Percentiles rank a stretch among this genome's conserved stretches.
These are phyloP conservation scores for Musa itinerans DNA, from an alignment of 176 grass and related monocot species.

Conservation along the genomic window DNA sequence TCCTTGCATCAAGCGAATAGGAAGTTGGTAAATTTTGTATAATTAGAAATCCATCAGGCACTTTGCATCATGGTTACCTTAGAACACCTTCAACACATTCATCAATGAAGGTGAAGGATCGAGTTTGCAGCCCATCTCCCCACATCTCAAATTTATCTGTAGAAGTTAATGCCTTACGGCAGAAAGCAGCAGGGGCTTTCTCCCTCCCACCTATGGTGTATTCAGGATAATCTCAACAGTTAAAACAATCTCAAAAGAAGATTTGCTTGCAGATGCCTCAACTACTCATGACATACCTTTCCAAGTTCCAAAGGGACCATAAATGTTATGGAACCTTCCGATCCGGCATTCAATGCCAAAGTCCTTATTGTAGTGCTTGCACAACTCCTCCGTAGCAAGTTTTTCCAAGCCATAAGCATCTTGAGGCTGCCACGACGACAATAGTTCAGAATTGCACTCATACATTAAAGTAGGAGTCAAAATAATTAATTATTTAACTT, in stretches of 20 bases:
- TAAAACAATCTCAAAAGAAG: neutral
- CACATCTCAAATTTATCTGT: constrained; percentile 83
- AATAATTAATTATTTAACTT: neutral
- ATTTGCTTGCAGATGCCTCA: neutral
- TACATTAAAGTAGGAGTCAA: constrained; percentile 3
- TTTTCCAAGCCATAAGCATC: constrained; percentile 98
- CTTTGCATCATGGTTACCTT: constrained; percentile 28
- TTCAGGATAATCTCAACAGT: neutral
- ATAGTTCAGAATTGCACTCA: neutral
- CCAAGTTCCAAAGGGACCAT: constrained; percentile 96
- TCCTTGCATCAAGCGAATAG: neutral
- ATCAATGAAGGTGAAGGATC: constrained; percentile 79
- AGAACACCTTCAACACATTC: constrained; percentile 82
- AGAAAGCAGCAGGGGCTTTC: constrained; percentile 88
- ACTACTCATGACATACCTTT: constrained; percentile 37
- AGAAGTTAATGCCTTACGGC: constrained; percentile 68
- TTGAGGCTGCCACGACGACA: constrained; percentile 57
- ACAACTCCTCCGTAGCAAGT: constrained; percentile 85
- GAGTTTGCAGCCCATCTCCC: constrained; percentile 79
- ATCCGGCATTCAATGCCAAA: constrained; percentile 79
- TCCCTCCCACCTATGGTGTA: constrained; percentile 55
- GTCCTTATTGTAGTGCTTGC: constrained; percentile 99
- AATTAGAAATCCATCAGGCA: too few species aligned
- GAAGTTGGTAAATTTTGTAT: too few species aligned
- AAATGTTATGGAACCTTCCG: constrained; percentile 93